Percentiles rank a stretch among this genome's conserved stretches.
phyloP scores from a whole-genome alignment of 1,139 yeast genomes.

The Ogataea hybrid region DNA sequence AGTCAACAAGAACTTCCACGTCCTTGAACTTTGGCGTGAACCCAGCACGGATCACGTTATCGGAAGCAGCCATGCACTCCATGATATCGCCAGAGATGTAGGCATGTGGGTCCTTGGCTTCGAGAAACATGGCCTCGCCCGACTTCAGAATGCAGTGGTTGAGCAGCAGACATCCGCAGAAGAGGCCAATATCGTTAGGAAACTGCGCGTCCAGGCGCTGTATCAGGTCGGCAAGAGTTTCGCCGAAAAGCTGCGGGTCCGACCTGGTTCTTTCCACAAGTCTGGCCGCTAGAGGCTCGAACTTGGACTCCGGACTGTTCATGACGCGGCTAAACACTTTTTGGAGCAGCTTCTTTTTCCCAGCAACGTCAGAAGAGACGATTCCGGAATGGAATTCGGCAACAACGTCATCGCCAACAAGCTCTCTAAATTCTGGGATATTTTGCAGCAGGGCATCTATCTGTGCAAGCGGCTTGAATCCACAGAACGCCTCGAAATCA shows the following conservation, averaged over 20 bases:
- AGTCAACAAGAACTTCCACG: constrained; percentile 80
- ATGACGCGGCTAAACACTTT: constrained; percentile 75
- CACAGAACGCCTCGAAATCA: constrained; percentile 95
- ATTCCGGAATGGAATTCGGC: constrained; percentile 51
- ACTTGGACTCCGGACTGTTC: constrained; percentile 64
- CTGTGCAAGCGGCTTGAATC: constrained; percentile 87
- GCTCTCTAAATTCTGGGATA: constrained; percentile 70
- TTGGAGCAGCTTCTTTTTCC: constrained; percentile 67
- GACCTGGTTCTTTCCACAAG: constrained; percentile 62
- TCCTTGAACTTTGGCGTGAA: constrained; percentile 98
- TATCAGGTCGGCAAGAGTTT: constrained; percentile 67
- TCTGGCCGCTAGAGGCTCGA: constrained; percentile 52
- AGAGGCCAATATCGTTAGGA: constrained; percentile 90
- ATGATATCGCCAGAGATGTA: constrained; percentile 95
- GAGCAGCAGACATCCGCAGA: constrained; percentile 90
- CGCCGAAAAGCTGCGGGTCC: constrained; percentile 48
- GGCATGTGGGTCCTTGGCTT: constrained; percentile 98
- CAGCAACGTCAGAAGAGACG: constrained; percentile 34
- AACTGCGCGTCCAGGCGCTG: constrained; percentile 80
- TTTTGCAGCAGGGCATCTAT: constrained; percentile 62
- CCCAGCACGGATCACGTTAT: constrained; percentile 97
- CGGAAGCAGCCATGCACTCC: constrained; percentile 99
- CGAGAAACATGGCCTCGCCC: constrained; percentile 97
- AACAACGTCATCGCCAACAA: constrained; percentile 65
- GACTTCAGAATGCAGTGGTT: constrained; percentile 79